Base-by-base conservation (phyloP, 768 basidiomycete genomes). In the Sarcodon sp. region DNA sequence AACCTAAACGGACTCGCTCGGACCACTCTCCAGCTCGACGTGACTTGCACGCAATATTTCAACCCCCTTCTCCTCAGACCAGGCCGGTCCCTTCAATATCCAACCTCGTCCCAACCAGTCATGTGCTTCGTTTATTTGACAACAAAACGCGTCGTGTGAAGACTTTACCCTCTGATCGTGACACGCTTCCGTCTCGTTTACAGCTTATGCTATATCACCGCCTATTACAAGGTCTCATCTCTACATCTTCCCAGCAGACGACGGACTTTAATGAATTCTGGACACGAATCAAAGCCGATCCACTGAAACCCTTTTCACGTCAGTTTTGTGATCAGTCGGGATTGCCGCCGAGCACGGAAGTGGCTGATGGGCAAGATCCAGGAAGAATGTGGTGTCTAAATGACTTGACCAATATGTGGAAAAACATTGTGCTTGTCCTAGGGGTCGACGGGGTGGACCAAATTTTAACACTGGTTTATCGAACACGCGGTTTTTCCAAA, bases 201-300 rank as follows among this genome's bases (percentile, higher is more conserved):
- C 87, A 90, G 58, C 70, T 89, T 4, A 87, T 87, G 82, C 63
- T 87, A 35, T 90, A 90, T 57, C 72, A 76, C 54, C 76, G 76
- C 13, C 73, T 90, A 46, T 68, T 90, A 35, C 66, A 69, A 16
- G 62, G 64, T 3, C 63, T 87, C 10, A 58, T 80, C 15, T 47
- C 55, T 1, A 61, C 72, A 3, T 58, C 59, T 1, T 58, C 64
- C n/a, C 54, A 55, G 5, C 43, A 47, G 1, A 45, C 55, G 0
- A 74, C 79, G 50, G 70, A 80, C 54, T 85, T 81, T 55, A 43
- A 59, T 18, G 47, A 57, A 0, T 54, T 88, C 8, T 87, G 82
- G 79, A 53, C 50, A 11, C 64, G 61, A 21, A 56, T 79, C 1
- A 58, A 62, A 1, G 53, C 82, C 11, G 53, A 79, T 48, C 65